Evolutionary conservation across 257 asterid genomes (phyloP).

Genomic region (Nicotiana paniculata): DNA sequence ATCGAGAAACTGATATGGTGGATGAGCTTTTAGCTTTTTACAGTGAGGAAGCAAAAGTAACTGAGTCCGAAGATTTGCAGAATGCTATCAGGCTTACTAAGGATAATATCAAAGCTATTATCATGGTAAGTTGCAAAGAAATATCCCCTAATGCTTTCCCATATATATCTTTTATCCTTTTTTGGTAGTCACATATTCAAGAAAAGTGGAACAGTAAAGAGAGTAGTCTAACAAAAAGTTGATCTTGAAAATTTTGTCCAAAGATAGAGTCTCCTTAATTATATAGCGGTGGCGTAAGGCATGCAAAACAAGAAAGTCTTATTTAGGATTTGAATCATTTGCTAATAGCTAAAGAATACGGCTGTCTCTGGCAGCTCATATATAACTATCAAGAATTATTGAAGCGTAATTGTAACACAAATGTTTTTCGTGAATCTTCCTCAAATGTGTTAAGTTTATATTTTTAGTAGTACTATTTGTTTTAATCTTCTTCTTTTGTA

Average conservation of each 20-base stretch:
- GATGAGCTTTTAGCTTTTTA: slow-evolving; percentile 80
- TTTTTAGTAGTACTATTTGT: too few species aligned
- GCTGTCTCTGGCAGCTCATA: too few species aligned
- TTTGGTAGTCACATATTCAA: too few species aligned
- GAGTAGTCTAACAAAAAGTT: too few species aligned
- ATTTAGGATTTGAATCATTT: too few species aligned
- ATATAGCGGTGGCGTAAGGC: slow-evolving; percentile 7
- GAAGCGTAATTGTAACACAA: too few species aligned
- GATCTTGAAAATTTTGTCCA: not conserved
- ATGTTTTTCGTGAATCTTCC: too few species aligned
- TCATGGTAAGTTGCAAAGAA: slow-evolving; percentile 47
- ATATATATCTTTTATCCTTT: not conserved
- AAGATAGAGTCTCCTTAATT: not conserved
- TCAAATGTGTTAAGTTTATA: too few species aligned
- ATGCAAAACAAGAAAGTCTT: not conserved
- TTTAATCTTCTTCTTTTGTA: too few species aligned
- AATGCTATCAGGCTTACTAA: slow-evolving; percentile 53
- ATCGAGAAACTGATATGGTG: slow-evolving; percentile 63
- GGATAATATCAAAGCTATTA: slow-evolving; percentile 78
- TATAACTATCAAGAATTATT: too few species aligned
- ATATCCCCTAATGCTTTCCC: not conserved
- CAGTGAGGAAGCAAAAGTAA: slow-evolving; percentile 39
- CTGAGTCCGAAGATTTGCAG: slow-evolving; percentile 63
- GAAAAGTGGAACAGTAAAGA: too few species aligned
- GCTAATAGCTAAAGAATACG: too few species aligned